Base-by-base conservation (phyloP, 192 early-diverging fungal species). In the Hyaloraphidium curvatum region DNA sequence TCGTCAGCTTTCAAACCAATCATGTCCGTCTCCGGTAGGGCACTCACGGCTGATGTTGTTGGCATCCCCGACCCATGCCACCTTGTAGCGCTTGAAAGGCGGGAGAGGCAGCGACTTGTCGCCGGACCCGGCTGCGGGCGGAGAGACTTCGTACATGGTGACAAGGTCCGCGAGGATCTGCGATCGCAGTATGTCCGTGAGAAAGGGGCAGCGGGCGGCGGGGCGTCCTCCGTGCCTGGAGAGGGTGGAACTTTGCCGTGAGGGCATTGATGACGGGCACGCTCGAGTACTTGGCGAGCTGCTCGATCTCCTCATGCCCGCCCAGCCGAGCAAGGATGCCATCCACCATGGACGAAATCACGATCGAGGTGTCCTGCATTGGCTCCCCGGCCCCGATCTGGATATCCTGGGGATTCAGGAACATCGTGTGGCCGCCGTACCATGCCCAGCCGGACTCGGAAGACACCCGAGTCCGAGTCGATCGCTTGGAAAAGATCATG, bases 1-100 rank as follows among this genome's bases (percentile, higher is more conserved):
- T n/a, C n/a, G n/a, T n/a, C n/a, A n/a, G n/a, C n/a, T n/a, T n/a
- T n/a, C n/a, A n/a, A n/a, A n/a, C n/a, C n/a, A n/a, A n/a, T n/a
- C n/a, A n/a, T n/a, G n/a, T n/a, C n/a, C n/a, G n/a, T n/a, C n/a
- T n/a, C n/a, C n/a, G n/a, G n/a, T n/a, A n/a, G n/a, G n/a, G n/a
- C n/a, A n/a, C n/a, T 87, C 87, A 56, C 92, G 84, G 28, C 92
- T 60, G 39, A 97, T 84, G 69, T 97, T 97, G 67, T 98, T 98
- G n/a, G 84, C 77, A 56, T 99, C 95, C 43, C 95, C 95, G 2
- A 99, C 82, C 95, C 95, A 99, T n/a, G 92, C 91, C 11, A 99
- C 77, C 7, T 76, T 77, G 9, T 89, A 64, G 0, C 77, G 76
- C 13, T 71, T 74, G 17, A 91, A 65, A 4, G 54, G 54, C 17